Base-by-base conservation (phyloP, 352 stramenopile species). In the Pythium rishiriense region DNA sequence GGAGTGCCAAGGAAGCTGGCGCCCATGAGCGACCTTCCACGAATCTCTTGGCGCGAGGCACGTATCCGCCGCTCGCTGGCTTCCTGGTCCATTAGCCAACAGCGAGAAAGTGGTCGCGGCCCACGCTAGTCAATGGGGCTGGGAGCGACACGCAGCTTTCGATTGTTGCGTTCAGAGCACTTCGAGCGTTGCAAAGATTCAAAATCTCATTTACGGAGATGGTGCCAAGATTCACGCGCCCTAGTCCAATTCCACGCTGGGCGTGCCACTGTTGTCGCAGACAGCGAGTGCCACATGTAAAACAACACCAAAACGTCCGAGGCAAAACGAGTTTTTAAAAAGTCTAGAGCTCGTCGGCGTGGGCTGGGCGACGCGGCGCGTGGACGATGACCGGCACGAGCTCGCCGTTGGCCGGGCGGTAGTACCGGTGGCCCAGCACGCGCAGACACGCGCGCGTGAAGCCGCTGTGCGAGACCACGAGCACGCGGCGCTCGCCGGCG, bases 391-490 rank as follows among this genome's bases (percentile, higher is more conserved):
- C 64, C 19, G 82, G 82, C 28, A 91, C 78, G 35, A 87, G 83
- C 46, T 91, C 82, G 50, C 76, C 80, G 53, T 91, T 91, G 11
- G 69, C 62, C 14, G 82, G 82, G 24, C 81, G 78, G 55, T 86
- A 91, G 73, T 87, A 85, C 28, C 71, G 79, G 52, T 87, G 79
- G 0, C 75, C 76, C 17, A 91, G 62, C n/a, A 73, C 76, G 2
- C 71, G 64, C 46, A 89, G 79, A 67, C 82, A 89, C 9, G 70
- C 79, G 22, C 78, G 82, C 56, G 70, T 87, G 55, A 91, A 88
- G 54, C 82, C 82, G 42, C 75, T 86, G 69, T 91, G 82, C 15
- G 79, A 81, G 21, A 91, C 82, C 14, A 91, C 75, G 14, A 76
- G 68, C 33, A 87, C 68, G 49, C 67, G 74, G 24, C 50, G 72